Conservation (phyloP, 805 yeast genomes). For the Millerozyma acaciae region DNA sequence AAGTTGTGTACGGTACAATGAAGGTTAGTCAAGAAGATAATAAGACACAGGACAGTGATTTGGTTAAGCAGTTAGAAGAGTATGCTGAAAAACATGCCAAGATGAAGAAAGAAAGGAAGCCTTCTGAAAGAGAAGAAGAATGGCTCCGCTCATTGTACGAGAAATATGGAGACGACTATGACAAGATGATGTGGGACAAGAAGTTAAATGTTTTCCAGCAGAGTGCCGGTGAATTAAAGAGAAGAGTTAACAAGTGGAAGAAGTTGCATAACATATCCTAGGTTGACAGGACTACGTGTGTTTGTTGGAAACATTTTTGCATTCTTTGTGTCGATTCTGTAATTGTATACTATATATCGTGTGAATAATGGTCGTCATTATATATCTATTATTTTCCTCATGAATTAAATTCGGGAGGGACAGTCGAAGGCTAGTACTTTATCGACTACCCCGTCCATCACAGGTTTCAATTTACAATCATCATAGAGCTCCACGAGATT, state of each 20-base stretch:
- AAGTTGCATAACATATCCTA: conserved; percentile 37
- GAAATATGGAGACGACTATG: conserved; percentile 85
- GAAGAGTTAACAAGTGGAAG: conserved; percentile 70
- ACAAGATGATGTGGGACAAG: conserved; percentile 88
- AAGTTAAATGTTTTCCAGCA: conserved; percentile 81
- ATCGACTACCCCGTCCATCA: conserved; percentile 34
- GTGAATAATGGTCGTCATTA: too few species aligned
- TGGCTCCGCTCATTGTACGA: conserved; percentile 65
- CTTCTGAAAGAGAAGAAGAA: conserved; percentile 67
- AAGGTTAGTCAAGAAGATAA: conserved; percentile 25
- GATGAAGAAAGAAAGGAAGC: conserved; percentile 48
- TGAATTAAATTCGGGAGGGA: conserved; percentile 22
- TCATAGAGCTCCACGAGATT: conserved; percentile 33
- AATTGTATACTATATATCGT: conserved; percentile 3
- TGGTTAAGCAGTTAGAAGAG: conserved; percentile 66
- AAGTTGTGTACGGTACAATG: conserved; percentile 69
- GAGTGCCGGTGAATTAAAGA: conserved; percentile 76
- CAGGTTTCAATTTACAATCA: conserved; percentile 31
- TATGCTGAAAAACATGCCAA: conserved; percentile 42
- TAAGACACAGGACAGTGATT: conserved; percentile 43
- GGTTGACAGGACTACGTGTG: conserved; percentile 8
- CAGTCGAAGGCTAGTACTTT: conserved; percentile 28
- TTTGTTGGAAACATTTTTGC: conserved; percentile 1
- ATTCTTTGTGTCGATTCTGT: neutral
- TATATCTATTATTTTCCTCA: conserved; percentile 1